Evolutionary conservation across 2,329 filamentous ascomycete species (phyloP).

Genomic region (Verticillium dahliae): DNA sequence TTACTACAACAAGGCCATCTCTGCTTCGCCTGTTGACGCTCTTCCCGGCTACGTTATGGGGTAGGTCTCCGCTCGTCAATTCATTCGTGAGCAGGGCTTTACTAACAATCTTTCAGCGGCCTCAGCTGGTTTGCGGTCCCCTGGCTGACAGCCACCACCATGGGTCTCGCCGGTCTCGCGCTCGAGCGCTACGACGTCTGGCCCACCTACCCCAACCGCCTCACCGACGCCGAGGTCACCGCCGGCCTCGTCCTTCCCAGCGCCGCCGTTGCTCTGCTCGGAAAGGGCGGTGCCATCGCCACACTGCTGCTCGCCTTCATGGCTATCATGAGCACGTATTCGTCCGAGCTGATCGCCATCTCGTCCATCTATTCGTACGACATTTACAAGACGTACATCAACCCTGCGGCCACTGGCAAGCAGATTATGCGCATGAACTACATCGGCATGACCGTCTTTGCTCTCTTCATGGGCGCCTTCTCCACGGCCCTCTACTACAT

Average conservation of each 20-base stretch:
- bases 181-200: slow-evolving; percentile 68
- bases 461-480: slow-evolving; percentile 68
- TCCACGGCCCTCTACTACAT: slow-evolving; percentile 62
- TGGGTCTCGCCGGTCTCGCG: slow-evolving; percentile 76
- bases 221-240: slow-evolving; percentile 67
- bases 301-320: slow-evolving; percentile 81
- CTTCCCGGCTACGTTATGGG: slow-evolving; percentile 85
- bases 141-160: slow-evolving; percentile 81
- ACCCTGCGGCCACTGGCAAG: slow-evolving; percentile 62
- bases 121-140: slow-evolving; percentile 90
- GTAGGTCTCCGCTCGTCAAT: background rate
- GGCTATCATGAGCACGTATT: slow-evolving; percentile 81
- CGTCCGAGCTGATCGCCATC: slow-evolving; percentile 78
- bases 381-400: slow-evolving; percentile 75
- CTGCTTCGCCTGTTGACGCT: slow-evolving; percentile 76
- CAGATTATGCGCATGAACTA: slow-evolving; percentile 69
- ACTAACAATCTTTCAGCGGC: slow-evolving; percentile 31
- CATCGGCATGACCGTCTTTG: slow-evolving; percentile 57
- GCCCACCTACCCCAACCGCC: slow-evolving; percentile 66
- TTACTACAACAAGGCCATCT: slow-evolving; percentile 93
- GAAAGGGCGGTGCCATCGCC: slow-evolving; percentile 71
- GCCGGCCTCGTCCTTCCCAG: slow-evolving; percentile 82
- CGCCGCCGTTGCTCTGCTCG: slow-evolving; percentile 76
- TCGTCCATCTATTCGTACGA: slow-evolving; percentile 79
- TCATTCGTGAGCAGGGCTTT: too few relatives aligned